Evolutionary conservation across 164 flowering plant species (phyloP).

Genomic region (Dillenia suffruticosa): DNA sequence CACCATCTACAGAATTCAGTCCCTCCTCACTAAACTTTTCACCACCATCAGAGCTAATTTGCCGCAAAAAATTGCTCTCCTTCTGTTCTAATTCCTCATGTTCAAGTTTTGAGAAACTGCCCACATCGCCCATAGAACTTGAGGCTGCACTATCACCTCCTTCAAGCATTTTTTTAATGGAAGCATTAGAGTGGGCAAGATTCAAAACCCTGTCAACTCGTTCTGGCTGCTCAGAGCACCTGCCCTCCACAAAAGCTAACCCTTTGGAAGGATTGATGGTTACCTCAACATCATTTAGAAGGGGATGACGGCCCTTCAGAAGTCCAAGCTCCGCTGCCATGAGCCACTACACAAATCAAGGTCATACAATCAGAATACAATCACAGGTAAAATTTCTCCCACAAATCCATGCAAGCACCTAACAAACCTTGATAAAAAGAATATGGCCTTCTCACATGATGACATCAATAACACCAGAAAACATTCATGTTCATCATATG

Average conservation of each 20-base stretch:
- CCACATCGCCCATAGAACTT: conserved; percentile 14
- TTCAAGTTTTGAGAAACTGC: conserved; percentile 10
- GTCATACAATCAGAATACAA: conserved; percentile 13
- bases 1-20: conserved; percentile 31
- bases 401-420: no score
- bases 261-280: conserved; percentile 69
- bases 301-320: conserved; percentile 96
- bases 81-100: conserved; percentile 15
- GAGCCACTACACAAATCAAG: conserved; percentile 70
- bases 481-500: no score
- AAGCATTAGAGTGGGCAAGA: conserved; percentile 18
- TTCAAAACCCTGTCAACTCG: conserved; percentile 21
- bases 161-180: conserved; percentile 17
- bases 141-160: conserved; percentile 19
- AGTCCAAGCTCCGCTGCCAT: conserved; percentile 93
- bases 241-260: conserved; percentile 40
- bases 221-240: conserved; percentile 22
- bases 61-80: conserved; percentile 13
- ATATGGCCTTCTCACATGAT: no score
- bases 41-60: conserved; percentile 26
- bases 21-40: conserved; percentile 27
- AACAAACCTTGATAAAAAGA: no score
- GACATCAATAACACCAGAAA: no score
- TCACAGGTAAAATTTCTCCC: conserved; percentile 1
- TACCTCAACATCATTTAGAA: conserved; percentile 75